Conservation (phyloP, 306 rosid species). For the Calophaca sinica region DNA sequence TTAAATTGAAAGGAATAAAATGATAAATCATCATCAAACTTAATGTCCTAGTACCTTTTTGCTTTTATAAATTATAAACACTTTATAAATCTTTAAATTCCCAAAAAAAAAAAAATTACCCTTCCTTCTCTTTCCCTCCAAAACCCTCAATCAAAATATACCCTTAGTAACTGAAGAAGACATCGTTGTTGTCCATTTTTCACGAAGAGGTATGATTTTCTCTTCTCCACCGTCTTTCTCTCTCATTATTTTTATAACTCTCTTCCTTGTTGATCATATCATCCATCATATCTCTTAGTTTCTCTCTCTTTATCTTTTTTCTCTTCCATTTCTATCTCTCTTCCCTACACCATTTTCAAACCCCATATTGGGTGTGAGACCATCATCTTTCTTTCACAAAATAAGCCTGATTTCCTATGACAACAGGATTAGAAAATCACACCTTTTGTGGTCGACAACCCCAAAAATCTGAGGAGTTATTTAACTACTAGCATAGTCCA, state of each 20-base stretch:
- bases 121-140: too few species aligned
- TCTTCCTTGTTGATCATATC: too few species aligned
- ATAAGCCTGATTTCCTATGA: neutral
- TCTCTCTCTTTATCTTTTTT: neutral
- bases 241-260: too few species aligned
- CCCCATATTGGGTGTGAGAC: neutral
- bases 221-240: too few species aligned
- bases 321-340: neutral
- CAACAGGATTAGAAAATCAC: slow-evolving; percentile 18
- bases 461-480: neutral
- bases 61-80: too few species aligned
- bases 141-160: too few species aligned
- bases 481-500: slow-evolving; percentile 8
- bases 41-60: too few species aligned
- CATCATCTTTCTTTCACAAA: neutral
- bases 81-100: too few species aligned
- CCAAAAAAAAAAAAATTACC: too few species aligned
- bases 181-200: neutral
- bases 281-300: neutral
- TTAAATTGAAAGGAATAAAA: neutral
- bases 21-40: too few species aligned
- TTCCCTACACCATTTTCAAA: neutral
- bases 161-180: slow-evolving; percentile 13
- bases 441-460: neutral
- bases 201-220: neutral